Percentiles rank a stretch among this genome's conserved stretches.
These are phyloP conservation scores for Zygosaccharomyces kombuchaensis DNA, from an alignment of 805 yeast genomes.

Conservation along the genomic window DNA sequence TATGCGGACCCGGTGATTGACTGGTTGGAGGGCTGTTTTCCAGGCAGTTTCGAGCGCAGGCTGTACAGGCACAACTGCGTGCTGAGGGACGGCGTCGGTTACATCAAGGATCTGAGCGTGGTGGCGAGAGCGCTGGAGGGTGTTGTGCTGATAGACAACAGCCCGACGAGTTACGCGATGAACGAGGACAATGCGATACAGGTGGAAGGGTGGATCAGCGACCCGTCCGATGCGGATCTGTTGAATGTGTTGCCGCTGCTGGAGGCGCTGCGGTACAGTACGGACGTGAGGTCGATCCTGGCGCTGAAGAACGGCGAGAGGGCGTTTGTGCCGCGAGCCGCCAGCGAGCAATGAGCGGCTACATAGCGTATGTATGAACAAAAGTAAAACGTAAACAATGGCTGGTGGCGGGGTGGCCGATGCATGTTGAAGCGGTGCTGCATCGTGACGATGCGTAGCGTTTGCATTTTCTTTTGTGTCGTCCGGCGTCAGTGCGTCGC, in stretches of 20 bases:
- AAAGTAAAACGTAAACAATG: not conserved
- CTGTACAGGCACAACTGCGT: constrained; percentile 79
- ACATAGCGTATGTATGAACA: not conserved
- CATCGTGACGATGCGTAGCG: too few relatives aligned
- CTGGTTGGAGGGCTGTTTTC: constrained; percentile 68
- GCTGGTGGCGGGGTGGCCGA: too few relatives aligned
- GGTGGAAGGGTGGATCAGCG: constrained; percentile 97
- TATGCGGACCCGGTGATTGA: constrained; percentile 97
- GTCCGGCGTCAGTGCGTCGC: constrained; percentile 3
- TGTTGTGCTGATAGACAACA: constrained; percentile 80
- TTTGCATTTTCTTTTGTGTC: too few relatives aligned
- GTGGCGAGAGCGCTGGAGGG: constrained; percentile 36
- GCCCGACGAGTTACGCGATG: constrained; percentile 81
- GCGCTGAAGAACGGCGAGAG: constrained; percentile 63
- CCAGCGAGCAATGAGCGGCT: not conserved
- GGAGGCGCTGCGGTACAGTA: constrained; percentile 56
- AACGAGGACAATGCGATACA: constrained; percentile 86
- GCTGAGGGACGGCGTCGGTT: constrained; percentile 73
- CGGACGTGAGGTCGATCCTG: constrained; percentile 77
- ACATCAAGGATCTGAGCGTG: constrained; percentile 62
- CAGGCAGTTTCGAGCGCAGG: constrained; percentile 50
- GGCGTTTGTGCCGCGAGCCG: constrained; percentile 17
- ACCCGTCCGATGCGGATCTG: constrained; percentile 84
- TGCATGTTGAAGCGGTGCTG: too few relatives aligned
- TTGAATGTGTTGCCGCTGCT: constrained; percentile 73